Evolutionary conservation across 2,329 filamentous ascomycete genomes (phyloP), one percentile per base, ranked within the genome.

Genomic region (Verticillium zaregamsianum): DNA sequence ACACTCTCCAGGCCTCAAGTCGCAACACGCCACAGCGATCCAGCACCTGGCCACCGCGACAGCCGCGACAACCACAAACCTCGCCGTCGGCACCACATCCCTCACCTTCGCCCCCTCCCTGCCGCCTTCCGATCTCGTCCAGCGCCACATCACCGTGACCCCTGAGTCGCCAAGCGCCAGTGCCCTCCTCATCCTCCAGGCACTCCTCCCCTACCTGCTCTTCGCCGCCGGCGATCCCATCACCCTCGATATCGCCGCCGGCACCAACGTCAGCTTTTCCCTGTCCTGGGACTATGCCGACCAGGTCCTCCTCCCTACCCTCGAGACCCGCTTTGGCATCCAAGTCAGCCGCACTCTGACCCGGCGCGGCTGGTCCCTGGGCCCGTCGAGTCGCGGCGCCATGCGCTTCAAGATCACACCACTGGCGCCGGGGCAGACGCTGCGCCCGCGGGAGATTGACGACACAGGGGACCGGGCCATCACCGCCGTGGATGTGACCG

Each of bases 221-320:
- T 86, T 85, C 61, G 62, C 52, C n/a, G 39, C 20, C 6, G 15
- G 25, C 25, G 25, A 32, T 23, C 56, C 77, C 80, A 73, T 87
- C 25, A 76, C 77, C 33, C 66, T 88, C 5, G 76, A 78, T 20
- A 80, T 89, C 7, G 76, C 79, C 2, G 86, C 86, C 5, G 86
- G 86, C 17, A 88, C 86, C 1, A 88, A 89, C 65, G 81, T 84
- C 2, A 74, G 77, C 11, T 86, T 79, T 67, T 86, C 85, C 0
- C 76, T 79, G 1, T 85, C 80, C n/a, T 87, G 79, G 62, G 86
- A 89, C 67, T 89, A 88, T 67, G 72, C 88, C 3, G 83, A 86
- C 67, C 86, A 88, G 67, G 81, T 88, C 0, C 75, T 89, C 1
- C 72, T 87, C 35, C 86, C 86, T 3, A 74, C 77, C 0, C 72